A percentile compares a stretch with the other conserved stretches of the same genome.
These are phyloP conservation scores for Solanum hybrid DNA, from an alignment of 305 asterid species.

Conservation along the genomic window DNA sequence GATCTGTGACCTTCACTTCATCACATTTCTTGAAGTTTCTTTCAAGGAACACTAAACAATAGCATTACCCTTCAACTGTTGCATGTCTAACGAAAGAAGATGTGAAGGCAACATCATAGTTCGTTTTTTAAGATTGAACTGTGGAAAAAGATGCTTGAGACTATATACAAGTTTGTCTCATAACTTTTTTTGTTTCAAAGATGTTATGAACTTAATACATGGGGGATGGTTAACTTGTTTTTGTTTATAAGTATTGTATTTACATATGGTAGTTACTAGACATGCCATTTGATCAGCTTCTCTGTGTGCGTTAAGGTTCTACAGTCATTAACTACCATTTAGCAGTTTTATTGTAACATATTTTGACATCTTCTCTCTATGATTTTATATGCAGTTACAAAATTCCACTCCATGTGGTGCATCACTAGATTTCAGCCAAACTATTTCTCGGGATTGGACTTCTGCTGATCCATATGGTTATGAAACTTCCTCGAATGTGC, in stretches of 20 bases:
- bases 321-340: background rate
- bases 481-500: slow-evolving; percentile 18
- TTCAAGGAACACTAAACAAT: background rate
- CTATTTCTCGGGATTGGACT: slow-evolving; percentile 38
- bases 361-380: background rate
- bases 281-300: background rate
- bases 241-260: background rate
- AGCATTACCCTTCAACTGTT: background rate
- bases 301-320: background rate
- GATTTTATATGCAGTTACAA: slow-evolving; percentile 41
- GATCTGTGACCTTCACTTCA: background rate
- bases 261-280: background rate
- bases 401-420: slow-evolving; percentile 37
- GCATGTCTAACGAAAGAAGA: background rate
- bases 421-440: slow-evolving; percentile 41
- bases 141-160: background rate
- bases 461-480: slow-evolving; percentile 37
- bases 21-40: background rate
- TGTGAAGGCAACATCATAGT: background rate
- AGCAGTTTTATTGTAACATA: background rate
- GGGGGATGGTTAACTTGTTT: background rate
- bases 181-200: background rate
- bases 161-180: background rate
- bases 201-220: background rate
- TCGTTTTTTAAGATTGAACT: background rate